These are phyloP conservation scores for Pisolithus thermaeus DNA, from an alignment of 1,284 basidiomycete genomes.

Conservation along the genomic window DNA sequence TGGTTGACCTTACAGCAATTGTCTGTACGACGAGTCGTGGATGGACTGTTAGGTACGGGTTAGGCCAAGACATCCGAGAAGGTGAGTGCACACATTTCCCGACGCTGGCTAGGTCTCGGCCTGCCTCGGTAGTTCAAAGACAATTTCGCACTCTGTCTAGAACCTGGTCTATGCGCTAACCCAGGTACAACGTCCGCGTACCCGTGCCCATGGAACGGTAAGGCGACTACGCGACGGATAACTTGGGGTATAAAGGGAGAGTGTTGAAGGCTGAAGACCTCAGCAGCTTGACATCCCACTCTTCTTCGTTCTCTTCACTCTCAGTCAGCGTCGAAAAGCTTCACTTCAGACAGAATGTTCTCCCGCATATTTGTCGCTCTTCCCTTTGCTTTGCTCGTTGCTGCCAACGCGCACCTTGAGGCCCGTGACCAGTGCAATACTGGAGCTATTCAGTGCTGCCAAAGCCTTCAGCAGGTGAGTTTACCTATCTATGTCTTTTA, in stretches of 20 bases:
- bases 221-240: no score
- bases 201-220: no score
- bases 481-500: background rate
- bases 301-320: background rate
- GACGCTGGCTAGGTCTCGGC: no score
- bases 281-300: conserved; percentile 1
- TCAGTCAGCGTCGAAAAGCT: background rate
- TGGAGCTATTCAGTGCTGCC: conserved; percentile 8
- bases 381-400: conserved; percentile 11
- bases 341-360: conserved; percentile 13
- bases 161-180: no score
- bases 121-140: no score
- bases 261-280: background rate
- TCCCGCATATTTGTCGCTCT: conserved; percentile 16
- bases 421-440: conserved; percentile 8
- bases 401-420: conserved; percentile 8
- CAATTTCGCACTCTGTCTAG: no score
- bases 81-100: no score
- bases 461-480: conserved; percentile 6
- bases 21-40: no score
- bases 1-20: no score
- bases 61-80: no score
- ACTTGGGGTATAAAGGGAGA: conserved; percentile 9
- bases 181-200: no score
- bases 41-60: no score